Percentiles rank a stretch among this genome's conserved stretches.
Conservation (phyloP, 345 rosid genomes). For the Raphanus sativus region DNA sequence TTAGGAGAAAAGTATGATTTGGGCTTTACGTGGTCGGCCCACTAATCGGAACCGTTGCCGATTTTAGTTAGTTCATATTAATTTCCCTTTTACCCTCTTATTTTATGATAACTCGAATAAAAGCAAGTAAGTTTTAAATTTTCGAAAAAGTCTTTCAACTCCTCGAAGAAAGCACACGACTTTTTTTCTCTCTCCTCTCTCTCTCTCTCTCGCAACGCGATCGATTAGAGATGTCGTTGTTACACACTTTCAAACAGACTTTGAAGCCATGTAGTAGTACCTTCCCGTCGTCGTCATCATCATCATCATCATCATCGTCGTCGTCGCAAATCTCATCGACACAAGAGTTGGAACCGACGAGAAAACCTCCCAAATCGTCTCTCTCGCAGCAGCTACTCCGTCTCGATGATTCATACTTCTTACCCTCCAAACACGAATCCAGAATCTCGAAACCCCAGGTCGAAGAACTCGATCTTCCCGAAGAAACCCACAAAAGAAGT, state of each 20-base stretch:
- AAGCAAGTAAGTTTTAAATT: background rate
- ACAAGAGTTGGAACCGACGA: conserved; percentile 45
- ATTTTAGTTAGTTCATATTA: background rate
- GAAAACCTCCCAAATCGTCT: conserved; percentile 90
- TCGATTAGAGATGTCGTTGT: conserved; percentile 52
- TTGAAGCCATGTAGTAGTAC: conserved; percentile 63
- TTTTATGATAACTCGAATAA: background rate
- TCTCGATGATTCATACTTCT: conserved; percentile 53
- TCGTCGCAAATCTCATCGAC: conserved; percentile 36
- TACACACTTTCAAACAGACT: conserved; percentile 63
- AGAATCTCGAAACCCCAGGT: conserved; percentile 20
- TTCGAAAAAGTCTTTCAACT: background rate
- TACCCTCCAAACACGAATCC: conserved; percentile 39
- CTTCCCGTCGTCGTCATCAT: conserved; percentile 29
- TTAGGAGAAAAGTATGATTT: background rate
- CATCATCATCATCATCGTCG: conserved; percentile 36
- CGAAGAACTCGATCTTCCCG: conserved; percentile 4
- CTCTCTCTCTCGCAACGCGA: background rate
- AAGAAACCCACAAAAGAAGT: conserved; percentile 32
- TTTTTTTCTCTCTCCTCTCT: background rate
- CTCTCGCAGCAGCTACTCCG: conserved; percentile 75
- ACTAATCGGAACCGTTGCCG: background rate
- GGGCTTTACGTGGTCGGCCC: background rate
- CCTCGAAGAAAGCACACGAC: background rate
- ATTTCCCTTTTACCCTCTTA: background rate